These are phyloP conservation scores for Holtermannia corniformis DNA, from an alignment of 768 basidiomycete genomes.

Conservation along the genomic window DNA sequence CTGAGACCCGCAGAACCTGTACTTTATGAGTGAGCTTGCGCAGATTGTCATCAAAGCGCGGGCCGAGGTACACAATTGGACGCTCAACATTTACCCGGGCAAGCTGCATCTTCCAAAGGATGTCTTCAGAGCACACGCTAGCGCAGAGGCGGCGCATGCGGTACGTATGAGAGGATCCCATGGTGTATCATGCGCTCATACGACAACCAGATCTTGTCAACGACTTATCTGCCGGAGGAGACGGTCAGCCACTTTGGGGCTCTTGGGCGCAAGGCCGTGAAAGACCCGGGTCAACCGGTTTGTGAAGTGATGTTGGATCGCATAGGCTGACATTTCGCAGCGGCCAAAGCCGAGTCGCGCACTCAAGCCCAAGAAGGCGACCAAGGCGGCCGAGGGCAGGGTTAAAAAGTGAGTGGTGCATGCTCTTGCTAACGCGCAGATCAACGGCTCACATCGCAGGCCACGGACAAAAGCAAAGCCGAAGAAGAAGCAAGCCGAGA, in stretches of 20 bases:
- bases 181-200: neutral
- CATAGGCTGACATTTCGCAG: neutral
- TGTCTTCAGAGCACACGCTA: constrained; percentile 48
- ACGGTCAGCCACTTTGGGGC: constrained; percentile 8
- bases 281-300: constrained; percentile 1
- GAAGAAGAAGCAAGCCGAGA: neutral
- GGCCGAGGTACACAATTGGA: constrained; percentile 61
- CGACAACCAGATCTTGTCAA: constrained; percentile 11
- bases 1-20: constrained; percentile 64
- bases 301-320: neutral
- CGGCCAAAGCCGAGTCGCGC: neutral
- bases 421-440: too few species aligned
- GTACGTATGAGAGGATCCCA: neutral
- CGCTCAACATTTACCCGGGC: constrained; percentile 66
- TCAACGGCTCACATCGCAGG: neutral
- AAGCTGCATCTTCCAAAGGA: constrained; percentile 70
- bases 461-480: neutral
- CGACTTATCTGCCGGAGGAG: constrained; percentile 18
- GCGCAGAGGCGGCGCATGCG: constrained; percentile 1
- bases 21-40: constrained; percentile 75
- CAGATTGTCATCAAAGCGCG: constrained; percentile 71
- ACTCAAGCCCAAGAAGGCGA: neutral
- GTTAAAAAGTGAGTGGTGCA: neutral
- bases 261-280: constrained; percentile 8
- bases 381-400: neutral